Base-by-base conservation (phyloP, 805 yeast genomes). In the Teunomyces funiuensis region DNA sequence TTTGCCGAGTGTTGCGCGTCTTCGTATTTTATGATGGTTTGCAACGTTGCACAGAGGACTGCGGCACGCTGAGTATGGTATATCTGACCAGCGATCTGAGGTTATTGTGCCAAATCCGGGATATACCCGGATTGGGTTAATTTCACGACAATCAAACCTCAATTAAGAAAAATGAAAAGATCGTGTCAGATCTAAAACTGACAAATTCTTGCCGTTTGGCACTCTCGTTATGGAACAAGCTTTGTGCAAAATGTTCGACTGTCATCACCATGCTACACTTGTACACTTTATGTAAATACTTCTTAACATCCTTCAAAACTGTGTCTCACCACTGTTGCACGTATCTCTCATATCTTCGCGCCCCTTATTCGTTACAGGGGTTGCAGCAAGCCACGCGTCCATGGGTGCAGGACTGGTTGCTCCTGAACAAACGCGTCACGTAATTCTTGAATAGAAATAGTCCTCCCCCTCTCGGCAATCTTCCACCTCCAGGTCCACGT, bases 401-500 rank as follows among this genome's bases (percentile, higher is more conserved):
- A 11, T 13, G 8, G 18, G 18, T 31, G 20, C 14, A n/a, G 17
- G 34, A n/a, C 34, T 15, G 34, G 25, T 31, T 31, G 34, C 34
- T 31, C 34, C 25, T 25, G n/a, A 31, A n/a, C 14, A 19, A 14
- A 31, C 34, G 34, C 19, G 34, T 18, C 34, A 25, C 34, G 34
- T 13, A 31, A 22, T 8, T 22, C 19, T 31, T 31, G 11, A 31
- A 19, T 31, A 31, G n/a, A n/a, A 11, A 10, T 17, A 10, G 8
- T 20, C 34, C n/a, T 31, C 34, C 16, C 19, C 19, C 34, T 11
- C 11, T 10, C 34, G 23, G 18, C 5, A n/a, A n/a, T n/a, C n/a
- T n/a, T n/a, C n/a, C n/a, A n/a, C n/a, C n/a, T n/a, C 6, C 14
- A 31, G 9, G 8, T 17, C 25, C 18, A 18, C 11, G 31, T 28